These are phyloP conservation scores for Aspergillus egyptiacus DNA, from an alignment of 495 filamentous ascomycete genomes.

Conservation along the genomic window DNA sequence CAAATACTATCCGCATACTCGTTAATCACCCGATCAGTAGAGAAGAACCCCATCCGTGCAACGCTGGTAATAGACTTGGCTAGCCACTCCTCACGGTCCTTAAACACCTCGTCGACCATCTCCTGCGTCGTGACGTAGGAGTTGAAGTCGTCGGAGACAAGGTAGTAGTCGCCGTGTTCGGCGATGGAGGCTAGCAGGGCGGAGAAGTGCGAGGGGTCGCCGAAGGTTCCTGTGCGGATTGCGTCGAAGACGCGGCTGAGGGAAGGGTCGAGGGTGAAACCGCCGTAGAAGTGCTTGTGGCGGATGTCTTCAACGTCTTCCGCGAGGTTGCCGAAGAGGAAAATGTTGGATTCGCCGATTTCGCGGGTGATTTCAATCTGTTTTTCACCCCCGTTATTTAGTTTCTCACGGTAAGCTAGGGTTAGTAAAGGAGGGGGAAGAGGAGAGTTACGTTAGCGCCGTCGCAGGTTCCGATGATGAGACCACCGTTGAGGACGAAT, in stretches of 20 bases:
- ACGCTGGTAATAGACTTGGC: conserved; percentile 84
- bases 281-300: conserved; percentile 78
- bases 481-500: conserved; percentile 91
- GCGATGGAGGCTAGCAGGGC: conserved; percentile 75
- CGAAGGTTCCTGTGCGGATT: conserved; percentile 73
- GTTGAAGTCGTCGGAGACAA: conserved; percentile 94
- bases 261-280: conserved; percentile 67
- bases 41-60: conserved; percentile 94
- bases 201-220: conserved; percentile 66
- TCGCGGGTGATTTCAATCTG: conserved; percentile 98
- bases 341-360: conserved; percentile 92
- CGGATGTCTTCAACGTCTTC: conserved; percentile 97
- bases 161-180: conserved; percentile 94
- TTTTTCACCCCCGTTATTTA: no score
- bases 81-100: conserved; percentile 85
- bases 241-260: conserved; percentile 75
- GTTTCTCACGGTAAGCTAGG: conserved; percentile 15
- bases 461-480: conserved; percentile 97
- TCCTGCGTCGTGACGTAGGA: conserved; percentile 85
- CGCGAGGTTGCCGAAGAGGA: conserved; percentile 93
- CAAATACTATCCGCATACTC: conserved; percentile 98
- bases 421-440: neutral
- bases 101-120: conserved; percentile 84
- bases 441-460: conserved; percentile 79
- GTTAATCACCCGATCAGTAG: conserved; percentile 89